A percentile compares a stretch with the other conserved stretches of the same genome.
Conservation (phyloP, 2,329 filamentous ascomycete species). For the Aspergillus viridinutans region DNA sequence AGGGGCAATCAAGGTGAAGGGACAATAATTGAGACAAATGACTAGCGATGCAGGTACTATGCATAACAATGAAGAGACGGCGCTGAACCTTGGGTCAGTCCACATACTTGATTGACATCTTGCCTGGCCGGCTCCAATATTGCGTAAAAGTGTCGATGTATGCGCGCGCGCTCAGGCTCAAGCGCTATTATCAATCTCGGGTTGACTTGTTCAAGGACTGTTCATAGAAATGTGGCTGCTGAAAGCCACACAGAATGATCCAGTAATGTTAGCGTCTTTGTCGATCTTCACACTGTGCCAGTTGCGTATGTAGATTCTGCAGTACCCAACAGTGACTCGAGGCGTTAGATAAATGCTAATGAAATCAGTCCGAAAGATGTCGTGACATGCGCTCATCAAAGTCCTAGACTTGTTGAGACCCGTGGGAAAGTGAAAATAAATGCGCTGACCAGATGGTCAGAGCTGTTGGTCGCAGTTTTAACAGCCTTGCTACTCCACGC, state of each 20-base stretch:
- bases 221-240: neutral
- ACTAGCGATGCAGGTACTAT: neutral
- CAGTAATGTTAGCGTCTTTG: too few species aligned
- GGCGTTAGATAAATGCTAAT: too few species aligned
- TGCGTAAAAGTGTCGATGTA: neutral
- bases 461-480: neutral
- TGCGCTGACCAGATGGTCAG: neutral
- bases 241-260: too few species aligned
- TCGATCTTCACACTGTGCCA: too few species aligned
- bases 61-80: neutral
- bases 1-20: neutral
- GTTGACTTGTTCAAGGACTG: neutral
- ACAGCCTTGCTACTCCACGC: neutral
- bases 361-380: too few species aligned
- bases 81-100: slow-evolving; percentile 5
- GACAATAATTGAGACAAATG: neutral
- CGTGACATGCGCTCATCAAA: too few species aligned
- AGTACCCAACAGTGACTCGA: too few species aligned
- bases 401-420: too few species aligned
- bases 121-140: slow-evolving; percentile 9
- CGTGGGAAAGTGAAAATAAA: neutral
- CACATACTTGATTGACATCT: slow-evolving; percentile 42
- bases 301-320: too few species aligned
- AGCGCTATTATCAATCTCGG: neutral
- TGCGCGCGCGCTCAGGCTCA: neutral